These are phyloP conservation scores for Sordariomycetes sp. DNA, from an alignment of 2,329 filamentous ascomycete genomes.

Conservation along the genomic window DNA sequence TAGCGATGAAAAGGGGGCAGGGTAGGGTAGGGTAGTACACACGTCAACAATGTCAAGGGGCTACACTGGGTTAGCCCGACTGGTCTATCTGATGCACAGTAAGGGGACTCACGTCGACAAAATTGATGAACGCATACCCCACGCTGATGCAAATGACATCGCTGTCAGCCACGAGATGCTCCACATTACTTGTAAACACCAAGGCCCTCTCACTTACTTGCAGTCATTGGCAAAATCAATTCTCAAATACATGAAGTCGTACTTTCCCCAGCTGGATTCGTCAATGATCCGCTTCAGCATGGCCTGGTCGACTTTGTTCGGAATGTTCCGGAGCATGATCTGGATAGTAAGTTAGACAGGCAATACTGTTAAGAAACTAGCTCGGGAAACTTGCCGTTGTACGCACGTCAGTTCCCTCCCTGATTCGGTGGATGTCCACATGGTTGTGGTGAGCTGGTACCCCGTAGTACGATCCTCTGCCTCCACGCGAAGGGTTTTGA, in stretches of 20 bases:
- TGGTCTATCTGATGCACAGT: neutral
- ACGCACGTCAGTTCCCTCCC: slow-evolving; percentile 59
- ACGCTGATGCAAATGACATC: slow-evolving; percentile 46
- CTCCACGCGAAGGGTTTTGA: slow-evolving; percentile 35
- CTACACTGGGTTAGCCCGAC: slow-evolving; percentile 21
- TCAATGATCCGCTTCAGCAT: slow-evolving; percentile 75
- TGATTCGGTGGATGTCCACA: slow-evolving; percentile 50
- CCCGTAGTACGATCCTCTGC: slow-evolving; percentile 34
- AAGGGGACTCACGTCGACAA: slow-evolving; percentile 54
- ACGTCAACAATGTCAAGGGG: slow-evolving; percentile 65
- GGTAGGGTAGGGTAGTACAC: slow-evolving; percentile 15
- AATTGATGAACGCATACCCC: slow-evolving; percentile 96
- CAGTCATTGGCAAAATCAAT: slow-evolving; percentile 80
- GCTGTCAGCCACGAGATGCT: neutral
- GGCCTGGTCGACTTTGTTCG: slow-evolving; percentile 73
- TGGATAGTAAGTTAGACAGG: slow-evolving; percentile 18
- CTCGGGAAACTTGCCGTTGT: slow-evolving; percentile 49
- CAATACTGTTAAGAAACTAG: neutral
- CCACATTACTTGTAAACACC: slow-evolving; percentile 12
- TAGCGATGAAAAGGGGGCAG: neutral
- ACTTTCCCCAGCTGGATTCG: slow-evolving; percentile 66
- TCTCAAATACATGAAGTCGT: slow-evolving; percentile 90
- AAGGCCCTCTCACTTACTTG: slow-evolving; percentile 47
- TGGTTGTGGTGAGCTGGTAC: slow-evolving; percentile 46
- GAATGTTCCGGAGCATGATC: slow-evolving; percentile 94